Evolutionary conservation across 495 filamentous ascomycete species (phyloP).

Genomic region (Pseudevernia furfuracea): DNA sequence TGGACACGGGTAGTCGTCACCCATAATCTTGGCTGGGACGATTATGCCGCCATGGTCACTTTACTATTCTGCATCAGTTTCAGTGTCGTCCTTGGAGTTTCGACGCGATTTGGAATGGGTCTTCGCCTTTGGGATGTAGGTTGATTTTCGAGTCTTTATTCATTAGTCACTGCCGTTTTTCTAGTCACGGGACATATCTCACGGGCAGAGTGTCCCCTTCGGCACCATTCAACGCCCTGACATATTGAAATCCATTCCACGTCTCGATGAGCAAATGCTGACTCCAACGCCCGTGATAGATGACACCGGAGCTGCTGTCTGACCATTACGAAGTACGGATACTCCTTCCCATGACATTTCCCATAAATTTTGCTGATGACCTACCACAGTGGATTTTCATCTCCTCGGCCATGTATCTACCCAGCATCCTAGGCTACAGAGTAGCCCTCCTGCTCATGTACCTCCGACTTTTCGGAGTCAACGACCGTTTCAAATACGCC

Average conservation of each 20-base stretch:
- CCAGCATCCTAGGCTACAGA: conserved; percentile 34
- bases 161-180: neutral
- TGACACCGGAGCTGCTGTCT: conserved; percentile 13
- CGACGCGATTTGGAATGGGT: conserved; percentile 21
- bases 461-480: conserved; percentile 33
- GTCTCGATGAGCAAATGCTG: conserved; percentile 14
- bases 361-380: neutral
- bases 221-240: conserved; percentile 8
- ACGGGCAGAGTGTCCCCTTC: conserved; percentile 16
- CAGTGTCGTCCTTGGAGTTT: conserved; percentile 14
- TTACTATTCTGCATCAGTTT: conserved; percentile 9
- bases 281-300: conserved; percentile 5
- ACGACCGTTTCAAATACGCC: conserved; percentile 27
- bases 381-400: conserved; percentile 30
- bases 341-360: neutral
- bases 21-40: conserved; percentile 14
- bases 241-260: neutral
- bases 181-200: conserved; percentile 8
- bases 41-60: conserved; percentile 12
- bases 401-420: conserved; percentile 32
- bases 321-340: conserved; percentile 1
- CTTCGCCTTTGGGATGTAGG: conserved; percentile 10
- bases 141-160: neutral
- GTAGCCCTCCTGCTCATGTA: conserved; percentile 32
- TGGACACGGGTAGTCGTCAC: conserved; percentile 7